These are phyloP conservation scores for Lunasporangiospora selenospora DNA, from an alignment of 192 early-diverging fungal genomes.

Conservation along the genomic window DNA sequence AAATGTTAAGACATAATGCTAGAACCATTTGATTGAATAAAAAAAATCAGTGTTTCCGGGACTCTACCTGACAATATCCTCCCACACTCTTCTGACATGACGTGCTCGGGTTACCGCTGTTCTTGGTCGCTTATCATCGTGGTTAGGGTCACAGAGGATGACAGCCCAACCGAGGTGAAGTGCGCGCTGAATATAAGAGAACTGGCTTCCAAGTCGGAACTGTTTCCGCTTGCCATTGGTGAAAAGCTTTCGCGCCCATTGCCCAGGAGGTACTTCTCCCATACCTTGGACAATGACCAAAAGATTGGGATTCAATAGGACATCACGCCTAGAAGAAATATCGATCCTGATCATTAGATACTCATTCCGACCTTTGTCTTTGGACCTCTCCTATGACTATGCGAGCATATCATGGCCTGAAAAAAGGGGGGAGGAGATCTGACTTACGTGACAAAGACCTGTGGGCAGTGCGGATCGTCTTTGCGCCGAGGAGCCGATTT, in stretches of 20 bases:
- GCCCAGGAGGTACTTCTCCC: slow-evolving; percentile 36
- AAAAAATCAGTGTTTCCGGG: no score
- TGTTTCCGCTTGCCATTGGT: slow-evolving; percentile 28
- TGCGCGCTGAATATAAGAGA: slow-evolving; percentile 27
- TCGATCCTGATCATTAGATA: no score
- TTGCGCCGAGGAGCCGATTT: no score
- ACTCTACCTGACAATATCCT: slow-evolving; percentile 25
- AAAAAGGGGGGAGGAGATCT: neutral
- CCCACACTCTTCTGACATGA: slow-evolving; percentile 40
- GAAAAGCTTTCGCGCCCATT: slow-evolving; percentile 40
- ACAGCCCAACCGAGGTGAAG: slow-evolving; percentile 13
- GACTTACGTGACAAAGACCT: slow-evolving; percentile 23
- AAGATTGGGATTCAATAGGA: slow-evolving; percentile 9
- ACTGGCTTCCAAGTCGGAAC: slow-evolving; percentile 19
- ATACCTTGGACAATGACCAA: slow-evolving; percentile 28
- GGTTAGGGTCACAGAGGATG: slow-evolving; percentile 36
- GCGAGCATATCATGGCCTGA: no score
- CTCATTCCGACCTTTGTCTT: no score
- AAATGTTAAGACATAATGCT: no score
- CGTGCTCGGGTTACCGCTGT: neutral
- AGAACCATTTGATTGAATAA: no score
- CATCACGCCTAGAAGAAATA: no score
- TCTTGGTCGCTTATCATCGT: neutral
- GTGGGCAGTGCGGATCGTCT: neutral
- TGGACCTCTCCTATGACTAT: no score